Base-by-base conservation (phyloP, 2,329 filamentous ascomycete species). In the Fonsecaea monophora region DNA sequence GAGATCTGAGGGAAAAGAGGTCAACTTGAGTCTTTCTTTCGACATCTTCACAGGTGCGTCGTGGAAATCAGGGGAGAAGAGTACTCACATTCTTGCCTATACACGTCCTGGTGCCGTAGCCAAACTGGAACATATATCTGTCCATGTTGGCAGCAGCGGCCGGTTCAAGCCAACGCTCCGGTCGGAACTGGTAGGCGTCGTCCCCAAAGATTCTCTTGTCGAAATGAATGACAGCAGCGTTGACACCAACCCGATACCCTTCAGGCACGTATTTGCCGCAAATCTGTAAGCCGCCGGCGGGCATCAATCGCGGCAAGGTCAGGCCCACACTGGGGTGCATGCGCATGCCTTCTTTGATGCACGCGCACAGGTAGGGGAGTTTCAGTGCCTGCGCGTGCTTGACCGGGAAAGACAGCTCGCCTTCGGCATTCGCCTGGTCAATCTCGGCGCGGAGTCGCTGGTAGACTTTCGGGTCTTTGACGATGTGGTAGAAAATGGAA, bases 401-500 rank as follows among this genome's bases (percentile, higher is more conserved):
- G 38, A 70, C 66, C 12, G 67, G 66, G 10, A 55, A 59, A 32
- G 60, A 67, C 25, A 69, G 45, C 50, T 62, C 18, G 15, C 66
- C 68, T 8, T 53, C 37, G 6, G 42, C 61, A 4, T 62, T 61
- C 13, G 66, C 68, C 2, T 54, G 25, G 50, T 67, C 66, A 21
- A 70, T 42, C 38, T 69, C 68, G 5, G 56, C n/a, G 42, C 57
- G 34, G 32, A 70, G 54, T 35, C 62, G 53, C 13, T 65, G 30
- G 40, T 69, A 69, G 8, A 60, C 64, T n/a, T 40, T 42, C 1
- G 63, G 68, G n/a, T 62, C 84, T 57, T 82, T 86, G 67, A 80
- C 81, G 3, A 82, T 86, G 86, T 76, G 70, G 81, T 78, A 50
- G 32, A 62, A 64, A 25, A 67, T 50, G 45, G 61, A 54, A n/a